A percentile compares a stretch with the other conserved stretches of the same genome.
These are phyloP conservation scores for Clonostachys rosea DNA, from an alignment of 2,329 filamentous ascomycete genomes.

Conservation along the genomic window DNA sequence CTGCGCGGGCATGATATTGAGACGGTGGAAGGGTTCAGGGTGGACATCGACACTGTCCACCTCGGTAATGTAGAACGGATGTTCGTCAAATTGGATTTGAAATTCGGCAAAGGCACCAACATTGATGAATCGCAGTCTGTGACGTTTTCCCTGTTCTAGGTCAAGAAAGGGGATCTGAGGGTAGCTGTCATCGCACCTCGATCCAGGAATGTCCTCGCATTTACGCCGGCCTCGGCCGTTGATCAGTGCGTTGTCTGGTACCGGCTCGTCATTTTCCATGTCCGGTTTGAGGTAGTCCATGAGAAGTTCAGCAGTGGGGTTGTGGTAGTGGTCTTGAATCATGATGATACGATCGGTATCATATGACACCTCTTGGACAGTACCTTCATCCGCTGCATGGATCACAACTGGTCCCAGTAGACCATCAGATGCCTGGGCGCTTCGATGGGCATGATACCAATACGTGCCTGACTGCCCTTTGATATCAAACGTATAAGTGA, in stretches of 20 bases:
- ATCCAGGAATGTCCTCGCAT: conserved; percentile 25
- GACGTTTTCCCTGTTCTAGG: conserved; percentile 45
- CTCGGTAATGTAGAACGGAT: conserved; percentile 52
- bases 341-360: conserved; percentile 41
- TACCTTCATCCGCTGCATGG: conserved; percentile 50
- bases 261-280: conserved; percentile 48
- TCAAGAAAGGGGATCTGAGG: conserved; percentile 21
- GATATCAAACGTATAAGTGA: conserved; percentile 48
- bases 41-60: conserved; percentile 43
- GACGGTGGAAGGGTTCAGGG: conserved; percentile 43
- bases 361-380: conserved; percentile 43
- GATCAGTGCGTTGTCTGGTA: conserved; percentile 60
- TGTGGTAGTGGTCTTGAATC: conserved; percentile 40
- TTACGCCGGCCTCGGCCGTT: conserved; percentile 43
- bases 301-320: neutral
- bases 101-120: conserved; percentile 68
- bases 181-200: conserved; percentile 37
- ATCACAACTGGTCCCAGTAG: conserved; percentile 51
- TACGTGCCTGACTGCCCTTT: conserved; percentile 48
- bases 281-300: conserved; percentile 33
- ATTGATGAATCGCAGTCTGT: conserved; percentile 44
- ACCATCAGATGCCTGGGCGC: conserved; percentile 54
- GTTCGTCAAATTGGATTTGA: conserved; percentile 66
- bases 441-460: conserved; percentile 56
- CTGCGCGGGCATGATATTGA: conserved; percentile 45